These are phyloP conservation scores for Penicillium tannophilum DNA, from an alignment of 495 filamentous ascomycete genomes.

Conservation along the genomic window DNA sequence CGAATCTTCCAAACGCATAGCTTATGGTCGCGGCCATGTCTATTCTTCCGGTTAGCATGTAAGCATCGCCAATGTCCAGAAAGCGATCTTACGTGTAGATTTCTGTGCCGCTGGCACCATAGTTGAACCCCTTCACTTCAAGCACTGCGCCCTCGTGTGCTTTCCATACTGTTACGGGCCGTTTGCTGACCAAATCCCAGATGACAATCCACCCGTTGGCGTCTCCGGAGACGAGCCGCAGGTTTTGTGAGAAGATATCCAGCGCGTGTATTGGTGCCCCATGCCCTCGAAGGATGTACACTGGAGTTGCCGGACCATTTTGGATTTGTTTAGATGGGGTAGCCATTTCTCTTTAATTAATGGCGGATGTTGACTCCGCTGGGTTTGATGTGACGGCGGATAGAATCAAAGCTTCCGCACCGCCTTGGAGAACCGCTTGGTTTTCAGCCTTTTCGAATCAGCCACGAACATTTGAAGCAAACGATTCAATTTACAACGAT, in stretches of 20 bases:
- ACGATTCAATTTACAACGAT: too few relatives aligned
- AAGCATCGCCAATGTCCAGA: neutral
- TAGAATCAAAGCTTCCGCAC: neutral
- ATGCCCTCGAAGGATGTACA: slow-evolving; percentile 88
- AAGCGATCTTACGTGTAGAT: slow-evolving; percentile 63
- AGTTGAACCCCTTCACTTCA: slow-evolving; percentile 62
- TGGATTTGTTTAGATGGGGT: neutral
- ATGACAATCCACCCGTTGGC: slow-evolving; percentile 86
- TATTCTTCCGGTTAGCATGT: slow-evolving; percentile 33
- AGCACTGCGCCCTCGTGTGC: slow-evolving; percentile 81
- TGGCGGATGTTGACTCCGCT: neutral
- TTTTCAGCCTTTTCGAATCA: too few relatives aligned
- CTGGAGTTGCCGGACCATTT: slow-evolving; percentile 63
- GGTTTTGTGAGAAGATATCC: slow-evolving; percentile 69
- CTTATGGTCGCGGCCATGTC: slow-evolving; percentile 88
- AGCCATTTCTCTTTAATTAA: slow-evolving; percentile 2
- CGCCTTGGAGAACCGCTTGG: neutral
- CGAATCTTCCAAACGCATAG: slow-evolving; percentile 81
- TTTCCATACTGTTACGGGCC: slow-evolving; percentile 83
- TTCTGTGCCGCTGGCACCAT: slow-evolving; percentile 54
- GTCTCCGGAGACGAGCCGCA: slow-evolving; percentile 82
- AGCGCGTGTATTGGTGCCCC: slow-evolving; percentile 77
- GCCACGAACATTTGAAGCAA: too few relatives aligned
- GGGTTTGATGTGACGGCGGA: neutral
- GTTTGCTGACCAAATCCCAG: slow-evolving; percentile 82